These are phyloP conservation scores for Capsella bursapastoris DNA, from an alignment of 345 rosid species.

Conservation along the genomic window DNA sequence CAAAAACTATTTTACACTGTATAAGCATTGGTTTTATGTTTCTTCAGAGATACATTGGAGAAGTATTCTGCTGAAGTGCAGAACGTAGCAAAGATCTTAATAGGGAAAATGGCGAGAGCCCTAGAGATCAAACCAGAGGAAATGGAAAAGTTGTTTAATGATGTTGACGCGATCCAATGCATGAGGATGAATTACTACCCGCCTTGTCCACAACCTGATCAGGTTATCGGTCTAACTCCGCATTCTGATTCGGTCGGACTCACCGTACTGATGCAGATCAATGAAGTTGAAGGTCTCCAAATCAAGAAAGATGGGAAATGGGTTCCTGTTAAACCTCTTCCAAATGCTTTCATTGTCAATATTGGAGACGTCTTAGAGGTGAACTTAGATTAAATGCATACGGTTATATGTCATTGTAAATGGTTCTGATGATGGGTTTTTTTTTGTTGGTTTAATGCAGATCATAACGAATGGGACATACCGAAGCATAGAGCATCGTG, in stretches of 20 bases:
- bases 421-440: background rate
- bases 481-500: constrained; percentile 52
- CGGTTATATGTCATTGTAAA: background rate
- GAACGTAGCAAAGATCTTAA: constrained; percentile 46
- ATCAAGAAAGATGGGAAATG: constrained; percentile 54
- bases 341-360: constrained; percentile 59
- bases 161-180: constrained; percentile 37
- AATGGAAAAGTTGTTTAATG: constrained; percentile 41
- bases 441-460: constrained; percentile 9
- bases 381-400: background rate
- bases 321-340: constrained; percentile 58
- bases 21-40: background rate
- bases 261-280: constrained; percentile 57
- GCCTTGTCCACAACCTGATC: constrained; percentile 65
- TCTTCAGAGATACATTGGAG: constrained; percentile 55
- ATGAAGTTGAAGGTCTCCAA: constrained; percentile 60
- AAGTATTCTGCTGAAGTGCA: constrained; percentile 48
- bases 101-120: constrained; percentile 51
- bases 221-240: constrained; percentile 51
- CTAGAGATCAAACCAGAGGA: constrained; percentile 60
- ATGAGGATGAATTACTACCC: constrained; percentile 71
- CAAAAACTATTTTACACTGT: background rate
- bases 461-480: constrained; percentile 52
- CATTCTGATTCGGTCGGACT: constrained; percentile 58
- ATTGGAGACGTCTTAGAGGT: constrained; percentile 62